phyloP scores from a whole-genome alignment of 805 yeast genomes.

The Wickerhamiella siamensis region DNA sequence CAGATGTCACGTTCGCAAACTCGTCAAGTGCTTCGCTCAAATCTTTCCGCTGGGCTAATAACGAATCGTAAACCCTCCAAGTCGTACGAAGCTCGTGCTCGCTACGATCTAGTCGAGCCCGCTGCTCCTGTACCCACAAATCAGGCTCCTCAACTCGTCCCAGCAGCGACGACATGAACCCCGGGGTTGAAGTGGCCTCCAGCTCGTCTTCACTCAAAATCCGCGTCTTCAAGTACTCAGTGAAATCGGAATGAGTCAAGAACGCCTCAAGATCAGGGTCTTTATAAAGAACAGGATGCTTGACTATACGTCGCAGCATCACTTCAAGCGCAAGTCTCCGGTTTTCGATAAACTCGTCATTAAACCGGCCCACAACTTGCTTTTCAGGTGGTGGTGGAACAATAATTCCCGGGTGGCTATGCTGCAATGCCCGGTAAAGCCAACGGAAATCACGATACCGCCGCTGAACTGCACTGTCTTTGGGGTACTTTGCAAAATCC shows the following conservation, averaged over 20 bases:
- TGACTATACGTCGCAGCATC: constrained; percentile 66
- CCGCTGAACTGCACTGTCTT: constrained; percentile 51
- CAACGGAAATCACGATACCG: constrained; percentile 88
- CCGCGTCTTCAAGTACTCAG: constrained; percentile 43
- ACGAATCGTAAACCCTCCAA: constrained; percentile 54
- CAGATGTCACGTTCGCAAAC: constrained; percentile 39
- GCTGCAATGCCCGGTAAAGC: constrained; percentile 78
- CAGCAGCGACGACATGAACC: constrained; percentile 60
- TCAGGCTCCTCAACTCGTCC: constrained; percentile 66
- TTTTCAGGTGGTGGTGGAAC: constrained; percentile 96
- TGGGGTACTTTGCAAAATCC: constrained; percentile 28
- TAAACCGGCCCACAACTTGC: constrained; percentile 83
- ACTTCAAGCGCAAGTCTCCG: constrained; percentile 72
- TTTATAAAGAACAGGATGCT: constrained; percentile 38
- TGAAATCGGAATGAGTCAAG: constrained; percentile 57
- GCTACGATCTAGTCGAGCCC: constrained; percentile 50
- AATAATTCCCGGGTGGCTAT: constrained; percentile 76
- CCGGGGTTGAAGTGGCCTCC: constrained; percentile 27
- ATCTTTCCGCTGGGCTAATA: constrained; percentile 64
- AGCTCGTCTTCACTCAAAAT: constrained; percentile 37
- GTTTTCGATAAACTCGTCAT: constrained; percentile 76
- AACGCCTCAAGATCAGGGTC: constrained; percentile 73
- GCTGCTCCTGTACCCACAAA: constrained; percentile 58
- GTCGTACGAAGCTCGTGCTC: constrained; percentile 61
- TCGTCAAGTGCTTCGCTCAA: constrained; percentile 57